phyloP scores from a whole-genome alignment of 2,329 filamentous ascomycete genomes.

The Trichocomaceae sp. region DNA sequence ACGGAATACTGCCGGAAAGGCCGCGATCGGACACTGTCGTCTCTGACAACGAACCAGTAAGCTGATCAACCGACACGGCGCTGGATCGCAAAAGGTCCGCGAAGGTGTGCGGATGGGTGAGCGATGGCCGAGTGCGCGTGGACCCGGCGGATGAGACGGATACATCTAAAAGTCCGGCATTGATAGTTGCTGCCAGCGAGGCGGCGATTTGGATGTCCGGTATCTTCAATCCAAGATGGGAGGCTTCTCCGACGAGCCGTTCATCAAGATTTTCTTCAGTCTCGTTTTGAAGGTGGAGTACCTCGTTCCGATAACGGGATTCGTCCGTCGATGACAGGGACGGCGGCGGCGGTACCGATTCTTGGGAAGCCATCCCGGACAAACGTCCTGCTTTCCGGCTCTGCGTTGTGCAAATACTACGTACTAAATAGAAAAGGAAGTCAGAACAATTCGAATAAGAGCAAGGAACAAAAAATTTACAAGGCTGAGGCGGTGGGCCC shows the following conservation, averaged over 20 bases:
- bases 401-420: background rate
- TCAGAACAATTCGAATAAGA: background rate
- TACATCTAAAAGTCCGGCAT: slow-evolving; percentile 27
- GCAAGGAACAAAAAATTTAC: background rate
- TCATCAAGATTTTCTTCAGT: slow-evolving; percentile 35
- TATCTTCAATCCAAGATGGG: slow-evolving; percentile 30
- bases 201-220: slow-evolving; percentile 28
- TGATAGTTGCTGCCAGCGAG: slow-evolving; percentile 31
- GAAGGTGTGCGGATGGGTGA: slow-evolving; percentile 25
- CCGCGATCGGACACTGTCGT: slow-evolving; percentile 26
- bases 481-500: background rate
- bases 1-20: slow-evolving; percentile 31
- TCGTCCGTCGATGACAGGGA: slow-evolving; percentile 25
- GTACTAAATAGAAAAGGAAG: background rate
- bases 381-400: background rate
- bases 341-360: background rate
- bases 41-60: slow-evolving; percentile 27
- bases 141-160: slow-evolving; percentile 19
- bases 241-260: slow-evolving; percentile 32
- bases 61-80: slow-evolving; percentile 23
- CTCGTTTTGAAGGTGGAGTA: slow-evolving; percentile 31
- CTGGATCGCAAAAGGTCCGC: slow-evolving; percentile 24
- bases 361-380: slow-evolving; percentile 8
- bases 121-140: slow-evolving; percentile 20
- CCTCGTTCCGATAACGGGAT: slow-evolving; percentile 31